Percentiles rank a stretch among this genome's conserved stretches.
Evolutionary conservation across 2,329 filamentous ascomycete genomes (phyloP).

Genomic region (Penicillium sp.): DNA sequence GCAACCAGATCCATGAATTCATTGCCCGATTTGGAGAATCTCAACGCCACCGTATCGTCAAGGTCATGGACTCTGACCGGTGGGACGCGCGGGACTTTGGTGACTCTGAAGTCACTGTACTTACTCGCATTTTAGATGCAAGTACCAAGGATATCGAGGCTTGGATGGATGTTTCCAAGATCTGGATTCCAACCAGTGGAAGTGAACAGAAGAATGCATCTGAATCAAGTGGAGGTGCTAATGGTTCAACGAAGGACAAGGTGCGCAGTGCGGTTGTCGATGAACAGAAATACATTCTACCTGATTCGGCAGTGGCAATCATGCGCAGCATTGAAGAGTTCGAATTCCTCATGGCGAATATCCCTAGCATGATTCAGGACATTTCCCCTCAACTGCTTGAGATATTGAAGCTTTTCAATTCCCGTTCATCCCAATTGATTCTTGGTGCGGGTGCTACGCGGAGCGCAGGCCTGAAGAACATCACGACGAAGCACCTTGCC

Average conservation of each 20-base stretch:
- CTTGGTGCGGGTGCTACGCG: conserved; percentile 90
- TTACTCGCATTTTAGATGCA: conserved; percentile 62
- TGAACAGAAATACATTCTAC: conserved; percentile 82
- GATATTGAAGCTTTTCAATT: conserved; percentile 93
- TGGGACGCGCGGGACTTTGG: conserved; percentile 71
- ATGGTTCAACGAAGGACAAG: conserved; percentile 64
- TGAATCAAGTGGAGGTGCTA: conserved; percentile 46
- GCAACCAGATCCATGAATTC: conserved; percentile 67
- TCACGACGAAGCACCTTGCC: conserved; percentile 92
- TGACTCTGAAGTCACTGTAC: conserved; percentile 56
- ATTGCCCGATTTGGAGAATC: conserved; percentile 63
- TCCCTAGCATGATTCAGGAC: conserved; percentile 87
- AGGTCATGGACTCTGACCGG: conserved; percentile 65
- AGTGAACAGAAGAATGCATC: conserved; percentile 32
- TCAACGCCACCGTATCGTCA: conserved; percentile 63
- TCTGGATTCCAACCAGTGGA: conserved; percentile 54
- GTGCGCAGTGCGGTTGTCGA: conserved; percentile 78
- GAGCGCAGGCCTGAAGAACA: conserved; percentile 90
- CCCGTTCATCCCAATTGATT: conserved; percentile 92
- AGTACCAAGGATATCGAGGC: conserved; percentile 64
- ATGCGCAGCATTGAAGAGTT: conserved; percentile 82
- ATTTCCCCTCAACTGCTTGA: conserved; percentile 80
- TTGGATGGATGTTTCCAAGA: conserved; percentile 59
- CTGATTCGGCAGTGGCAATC: conserved; percentile 80
- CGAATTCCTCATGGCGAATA: conserved; percentile 79